Evolutionary conservation across 257 asterid species (phyloP).

Genomic region (Solanum neorickii): DNA sequence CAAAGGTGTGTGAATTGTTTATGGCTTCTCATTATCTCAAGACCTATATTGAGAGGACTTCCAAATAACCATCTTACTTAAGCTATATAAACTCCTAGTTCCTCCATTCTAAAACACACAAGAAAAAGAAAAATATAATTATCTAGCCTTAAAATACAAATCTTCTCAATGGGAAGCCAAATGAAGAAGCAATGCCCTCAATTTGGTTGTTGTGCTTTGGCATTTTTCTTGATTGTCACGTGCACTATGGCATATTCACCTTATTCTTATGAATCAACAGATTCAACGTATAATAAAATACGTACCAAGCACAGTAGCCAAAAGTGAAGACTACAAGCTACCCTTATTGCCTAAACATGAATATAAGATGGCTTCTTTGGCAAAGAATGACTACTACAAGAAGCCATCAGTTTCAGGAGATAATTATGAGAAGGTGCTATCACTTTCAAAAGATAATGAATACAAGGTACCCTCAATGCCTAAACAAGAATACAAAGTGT

Average conservation of each 20-base stretch:
- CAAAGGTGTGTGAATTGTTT: too few species aligned
- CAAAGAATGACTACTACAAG: not conserved
- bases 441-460: too few species aligned
- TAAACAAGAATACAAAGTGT: not conserved
- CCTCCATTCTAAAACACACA: too few species aligned
- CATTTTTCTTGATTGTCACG: not conserved
- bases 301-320: not conserved
- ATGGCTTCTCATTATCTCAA: too few species aligned
- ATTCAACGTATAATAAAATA: not conserved
- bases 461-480: not conserved
- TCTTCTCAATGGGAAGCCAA: not conserved
- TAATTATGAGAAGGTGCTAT: too few species aligned
- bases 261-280: not conserved
- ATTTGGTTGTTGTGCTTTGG: not conserved
- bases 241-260: not conserved
- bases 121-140: too few species aligned
- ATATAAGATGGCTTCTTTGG: not conserved
- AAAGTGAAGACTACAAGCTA: not conserved
- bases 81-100: too few species aligned
- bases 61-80: too few species aligned
- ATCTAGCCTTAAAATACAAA: too few species aligned
- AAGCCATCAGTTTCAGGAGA: not conserved
- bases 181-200: not conserved
- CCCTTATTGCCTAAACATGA: not conserved
- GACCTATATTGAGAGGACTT: too few species aligned